Percentiles rank a stretch among this genome's conserved stretches.
Conservation (phyloP, 2,329 filamentous ascomycete genomes). For the Fusarium napiforme region DNA sequence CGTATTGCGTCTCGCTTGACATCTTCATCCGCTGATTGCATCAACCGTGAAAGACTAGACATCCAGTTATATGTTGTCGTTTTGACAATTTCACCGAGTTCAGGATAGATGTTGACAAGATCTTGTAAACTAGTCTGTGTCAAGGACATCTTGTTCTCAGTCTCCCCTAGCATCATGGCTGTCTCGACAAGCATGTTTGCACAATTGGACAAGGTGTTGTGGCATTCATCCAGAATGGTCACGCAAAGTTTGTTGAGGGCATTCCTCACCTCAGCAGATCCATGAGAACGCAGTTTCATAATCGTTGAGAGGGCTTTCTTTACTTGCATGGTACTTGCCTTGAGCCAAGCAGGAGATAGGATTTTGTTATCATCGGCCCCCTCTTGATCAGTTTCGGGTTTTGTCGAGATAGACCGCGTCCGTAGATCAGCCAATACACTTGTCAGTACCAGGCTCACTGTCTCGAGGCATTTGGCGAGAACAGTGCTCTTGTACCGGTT, state of each 20-base stretch:
- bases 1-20: slow-evolving; percentile 77
- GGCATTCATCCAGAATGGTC: slow-evolving; percentile 81
- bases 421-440: slow-evolving; percentile 69
- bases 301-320: slow-evolving; percentile 84
- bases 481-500: slow-evolving; percentile 67
- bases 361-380: slow-evolving; percentile 49
- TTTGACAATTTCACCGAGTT: slow-evolving; percentile 73
- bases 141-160: slow-evolving; percentile 54
- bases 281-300: slow-evolving; percentile 77
- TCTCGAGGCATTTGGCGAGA: slow-evolving; percentile 69
- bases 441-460: slow-evolving; percentile 65
- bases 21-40: slow-evolving; percentile 86
- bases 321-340: slow-evolving; percentile 81
- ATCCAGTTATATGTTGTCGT: slow-evolving; percentile 83
- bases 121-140: slow-evolving; percentile 66
- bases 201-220: slow-evolving; percentile 75
- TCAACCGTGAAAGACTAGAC: slow-evolving; percentile 79
- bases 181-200: slow-evolving; percentile 81
- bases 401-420: slow-evolving; percentile 58
- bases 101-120: slow-evolving; percentile 70
- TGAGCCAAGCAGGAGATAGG: slow-evolving; percentile 73
- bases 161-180: slow-evolving; percentile 73
- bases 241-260: slow-evolving; percentile 79
- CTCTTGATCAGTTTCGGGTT: slow-evolving; percentile 43
- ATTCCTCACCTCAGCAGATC: slow-evolving; percentile 73